Base-by-base conservation (phyloP, 1,284 basidiomycete species). In the Cryptococcus sp. region DNA sequence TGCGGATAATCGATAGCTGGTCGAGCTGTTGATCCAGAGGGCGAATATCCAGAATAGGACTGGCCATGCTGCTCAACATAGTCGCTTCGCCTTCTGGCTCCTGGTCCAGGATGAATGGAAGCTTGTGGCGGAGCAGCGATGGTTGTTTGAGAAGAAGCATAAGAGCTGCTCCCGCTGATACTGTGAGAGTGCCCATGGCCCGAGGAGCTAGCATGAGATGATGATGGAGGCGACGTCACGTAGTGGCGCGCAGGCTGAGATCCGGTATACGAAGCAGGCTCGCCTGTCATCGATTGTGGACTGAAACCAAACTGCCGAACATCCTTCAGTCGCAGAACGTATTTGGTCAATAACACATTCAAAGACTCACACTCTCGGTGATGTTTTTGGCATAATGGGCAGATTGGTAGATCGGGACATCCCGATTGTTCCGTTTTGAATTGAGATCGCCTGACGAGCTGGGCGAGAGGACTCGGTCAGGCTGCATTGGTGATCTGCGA, bases 31-130 rank as follows among this genome's bases (percentile, higher is more conserved):
- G 59, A 34, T 19, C 62, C 43, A 37, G 66, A 60, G 26, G 67
- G 52, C 16, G 63, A 47, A 51, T 75, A 78, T 44, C 83, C 81
- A 8, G 86, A 84, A 49, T 88, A 81, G 0, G 87, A 82, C 69
- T 89, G 85, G 66, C 86, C 86, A 11, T 86, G 85, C 65, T 89
- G 87, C 69, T 93, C 89, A 52, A 89, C 80, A 69, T 87, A 91
- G 64, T 91, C 89, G 67, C 85, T 88, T 51, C 89, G 83, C 63
- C 89, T 82, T 17, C 90, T 84, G 0, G 89, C 83, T 3, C 89
- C 78, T 1, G 83, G 78, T 20, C 77, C 76, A 3, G 88, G 86
- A 40, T 86, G 84, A 37, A 74, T 68, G 11, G 90, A 90, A 13
- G 88, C 89, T 70, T 86, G 86, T 1, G 90, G 88, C 19, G 87